Conservation (phyloP, 116 monocot species). For the Iris pallida region DNA sequence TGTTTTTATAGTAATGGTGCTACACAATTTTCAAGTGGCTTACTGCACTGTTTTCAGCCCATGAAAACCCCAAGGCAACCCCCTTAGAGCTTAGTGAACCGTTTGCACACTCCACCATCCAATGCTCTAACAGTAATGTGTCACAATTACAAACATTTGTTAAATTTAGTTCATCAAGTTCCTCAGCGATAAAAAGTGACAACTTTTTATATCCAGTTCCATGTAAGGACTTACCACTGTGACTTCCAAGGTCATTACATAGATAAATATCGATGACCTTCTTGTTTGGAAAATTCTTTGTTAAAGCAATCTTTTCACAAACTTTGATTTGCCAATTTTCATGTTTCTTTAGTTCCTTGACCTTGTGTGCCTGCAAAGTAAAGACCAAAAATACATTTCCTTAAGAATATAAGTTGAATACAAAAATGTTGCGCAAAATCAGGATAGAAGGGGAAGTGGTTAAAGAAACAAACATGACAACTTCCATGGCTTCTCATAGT, state of each 20-base stretch:
- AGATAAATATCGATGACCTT: slow-evolving; percentile 82
- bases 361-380: slow-evolving; percentile 45
- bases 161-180: not conserved
- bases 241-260: slow-evolving; percentile 30
- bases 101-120: no score
- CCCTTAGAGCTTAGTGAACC: no score
- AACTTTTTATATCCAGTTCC: not conserved
- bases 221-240: slow-evolving; percentile 29
- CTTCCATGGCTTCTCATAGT: not conserved
- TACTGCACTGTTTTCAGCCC: no score
- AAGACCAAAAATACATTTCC: not conserved
- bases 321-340: slow-evolving; percentile 77
- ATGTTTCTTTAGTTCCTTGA: slow-evolving; percentile 58
- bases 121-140: no score
- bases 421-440: no score
- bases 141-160: not conserved
- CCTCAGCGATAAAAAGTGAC: slow-evolving; percentile 1
- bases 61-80: no score
- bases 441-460: not conserved
- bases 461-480: not conserved
- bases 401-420: not conserved
- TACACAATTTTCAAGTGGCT: no score
- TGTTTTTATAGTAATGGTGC: no score
- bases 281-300: slow-evolving; percentile 70
- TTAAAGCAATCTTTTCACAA: slow-evolving; percentile 63